phyloP scores from a whole-genome alignment of 2,329 filamentous ascomycete genomes.

The Talaromyces sp. region DNA sequence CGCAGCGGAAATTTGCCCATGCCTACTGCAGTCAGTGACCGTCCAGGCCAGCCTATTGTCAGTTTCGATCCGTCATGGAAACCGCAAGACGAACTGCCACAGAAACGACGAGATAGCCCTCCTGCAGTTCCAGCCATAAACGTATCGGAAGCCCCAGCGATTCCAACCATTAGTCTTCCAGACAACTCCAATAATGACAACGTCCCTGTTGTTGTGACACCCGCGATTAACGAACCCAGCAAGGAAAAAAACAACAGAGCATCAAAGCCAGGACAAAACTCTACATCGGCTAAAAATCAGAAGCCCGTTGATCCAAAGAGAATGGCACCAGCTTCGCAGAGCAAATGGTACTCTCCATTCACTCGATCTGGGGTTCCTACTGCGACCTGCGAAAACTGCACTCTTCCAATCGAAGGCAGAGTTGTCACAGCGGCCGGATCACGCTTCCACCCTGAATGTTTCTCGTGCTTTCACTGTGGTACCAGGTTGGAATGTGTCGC shows the following conservation, averaged over 20 bases:
- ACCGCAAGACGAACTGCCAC: slow-evolving; percentile 44
- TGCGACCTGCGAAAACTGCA: slow-evolving; percentile 78
- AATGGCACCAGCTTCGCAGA: slow-evolving; percentile 34
- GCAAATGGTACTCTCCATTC: slow-evolving; percentile 32
- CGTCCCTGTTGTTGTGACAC: slow-evolving; percentile 32
- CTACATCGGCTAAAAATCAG: slow-evolving; percentile 13
- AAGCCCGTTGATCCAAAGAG: slow-evolving; percentile 23
- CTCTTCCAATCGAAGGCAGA: slow-evolving; percentile 78
- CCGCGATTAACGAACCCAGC: slow-evolving; percentile 8
- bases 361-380: slow-evolving; percentile 51
- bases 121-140: slow-evolving; percentile 51
- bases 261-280: slow-evolving; percentile 15
- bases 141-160: slow-evolving; percentile 33
- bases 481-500: slow-evolving; percentile 90
- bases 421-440: slow-evolving; percentile 77
- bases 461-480: slow-evolving; percentile 80
- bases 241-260: slow-evolving; percentile 5
- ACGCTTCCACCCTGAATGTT: slow-evolving; percentile 91
- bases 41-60: slow-evolving; percentile 86
- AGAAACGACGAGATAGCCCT: slow-evolving; percentile 17
- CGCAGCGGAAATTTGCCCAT: slow-evolving; percentile 82
- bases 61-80: slow-evolving; percentile 87
- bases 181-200: slow-evolving; percentile 29
- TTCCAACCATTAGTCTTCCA: slow-evolving; percentile 48
- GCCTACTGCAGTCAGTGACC: slow-evolving; percentile 86